These are phyloP conservation scores for Ogataea degrootiae DNA, from an alignment of 805 yeast species.

Conservation along the genomic window DNA sequence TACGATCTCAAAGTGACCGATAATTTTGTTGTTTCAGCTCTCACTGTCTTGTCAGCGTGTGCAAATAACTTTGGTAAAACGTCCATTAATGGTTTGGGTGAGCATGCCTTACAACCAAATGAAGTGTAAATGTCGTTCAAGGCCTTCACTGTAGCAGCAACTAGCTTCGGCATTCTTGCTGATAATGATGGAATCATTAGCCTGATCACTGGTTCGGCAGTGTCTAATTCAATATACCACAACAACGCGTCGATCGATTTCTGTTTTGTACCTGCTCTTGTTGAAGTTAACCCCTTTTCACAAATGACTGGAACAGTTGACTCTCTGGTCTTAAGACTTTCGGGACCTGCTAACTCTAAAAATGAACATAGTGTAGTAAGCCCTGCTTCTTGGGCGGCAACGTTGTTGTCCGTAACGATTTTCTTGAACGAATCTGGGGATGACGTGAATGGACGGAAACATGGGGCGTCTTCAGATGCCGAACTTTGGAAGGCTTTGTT, in stretches of 20 bases:
- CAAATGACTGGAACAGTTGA: constrained; percentile 48
- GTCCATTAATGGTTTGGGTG: constrained; percentile 55
- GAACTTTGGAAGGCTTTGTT: constrained; percentile 47
- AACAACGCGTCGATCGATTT: constrained; percentile 60
- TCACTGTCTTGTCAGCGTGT: constrained; percentile 82
- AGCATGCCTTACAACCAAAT: constrained; percentile 60
- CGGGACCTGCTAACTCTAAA: constrained; percentile 52
- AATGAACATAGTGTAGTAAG: constrained; percentile 50
- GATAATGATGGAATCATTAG: constrained; percentile 56
- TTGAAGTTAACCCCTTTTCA: constrained; percentile 78
- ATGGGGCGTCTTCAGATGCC: constrained; percentile 49
- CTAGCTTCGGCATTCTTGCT: constrained; percentile 71
- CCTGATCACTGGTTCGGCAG: constrained; percentile 63
- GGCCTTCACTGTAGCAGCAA: constrained; percentile 60
- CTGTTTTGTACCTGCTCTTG: constrained; percentile 69
- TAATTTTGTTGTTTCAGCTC: constrained; percentile 69
- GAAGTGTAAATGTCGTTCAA: constrained; percentile 48
- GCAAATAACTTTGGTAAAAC: constrained; percentile 64
- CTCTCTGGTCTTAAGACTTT: constrained; percentile 36
- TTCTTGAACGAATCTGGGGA: constrained; percentile 53
- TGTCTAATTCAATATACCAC: constrained; percentile 59
- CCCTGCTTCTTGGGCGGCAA: constrained; percentile 87
- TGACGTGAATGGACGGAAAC: constrained; percentile 45
- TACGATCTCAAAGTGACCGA: constrained; percentile 68
- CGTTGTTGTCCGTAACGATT: constrained; percentile 74